phyloP scores from a whole-genome alignment of 352 stramenopile genomes.

The Phytopythium aichiense region DNA sequence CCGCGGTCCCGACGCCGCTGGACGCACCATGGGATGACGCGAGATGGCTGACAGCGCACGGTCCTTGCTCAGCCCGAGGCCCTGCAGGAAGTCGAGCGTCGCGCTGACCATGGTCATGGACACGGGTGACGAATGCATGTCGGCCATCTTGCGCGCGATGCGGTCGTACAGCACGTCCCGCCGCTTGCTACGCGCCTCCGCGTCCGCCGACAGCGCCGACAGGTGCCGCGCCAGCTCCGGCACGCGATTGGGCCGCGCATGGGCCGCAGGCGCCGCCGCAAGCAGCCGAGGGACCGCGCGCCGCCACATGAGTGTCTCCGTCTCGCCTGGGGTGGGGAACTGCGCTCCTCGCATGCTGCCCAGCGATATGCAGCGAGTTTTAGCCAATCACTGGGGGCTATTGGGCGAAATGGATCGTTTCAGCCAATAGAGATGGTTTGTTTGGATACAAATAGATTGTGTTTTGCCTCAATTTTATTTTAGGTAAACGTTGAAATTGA shows the following conservation, averaged over 20 bases:
- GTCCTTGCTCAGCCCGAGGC: conserved; percentile 22
- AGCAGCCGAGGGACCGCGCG: neutral
- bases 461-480: too few species aligned
- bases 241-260: neutral
- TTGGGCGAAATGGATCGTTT: too few species aligned
- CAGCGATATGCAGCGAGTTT: neutral
- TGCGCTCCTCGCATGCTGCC: too few species aligned
- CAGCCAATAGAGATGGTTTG: too few species aligned
- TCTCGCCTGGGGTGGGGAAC: too few species aligned
- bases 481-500: too few species aligned
- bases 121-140: conserved; percentile 3
- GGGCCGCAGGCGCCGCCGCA: neutral
- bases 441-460: too few species aligned
- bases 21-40: conserved; percentile 28
- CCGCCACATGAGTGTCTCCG: neutral
- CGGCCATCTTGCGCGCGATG: conserved; percentile 31
- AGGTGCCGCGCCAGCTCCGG: conserved; percentile 1
- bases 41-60: conserved; percentile 27
- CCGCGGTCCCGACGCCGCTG: neutral
- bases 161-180: conserved; percentile 27
- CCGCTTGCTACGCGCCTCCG: conserved; percentile 9
- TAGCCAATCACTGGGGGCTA: neutral
- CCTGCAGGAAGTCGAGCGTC: conserved; percentile 26
- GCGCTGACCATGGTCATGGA: conserved; percentile 23
- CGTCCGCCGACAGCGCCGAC: conserved; percentile 9